Evolutionary conservation across 2,329 filamentous ascomycete species (phyloP).

Genomic region (Monosporascus sp.): DNA sequence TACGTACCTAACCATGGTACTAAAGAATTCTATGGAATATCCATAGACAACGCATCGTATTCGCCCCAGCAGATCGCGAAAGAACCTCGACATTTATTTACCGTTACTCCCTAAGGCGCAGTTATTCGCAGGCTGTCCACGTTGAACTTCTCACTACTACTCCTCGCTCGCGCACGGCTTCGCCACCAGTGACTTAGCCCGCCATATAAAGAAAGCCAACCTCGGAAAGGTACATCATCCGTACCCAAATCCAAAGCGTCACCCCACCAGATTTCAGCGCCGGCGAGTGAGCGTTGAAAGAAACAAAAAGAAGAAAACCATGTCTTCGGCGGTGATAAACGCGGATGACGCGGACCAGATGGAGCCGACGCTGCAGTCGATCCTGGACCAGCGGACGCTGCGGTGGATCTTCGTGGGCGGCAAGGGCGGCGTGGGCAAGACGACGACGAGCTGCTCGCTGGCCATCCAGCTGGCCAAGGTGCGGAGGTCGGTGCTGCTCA

Average conservation of each 20-base stretch:
- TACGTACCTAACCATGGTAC: neutral
- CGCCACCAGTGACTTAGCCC: too few relatives aligned
- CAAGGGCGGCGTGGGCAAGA: slow-evolving; percentile 98
- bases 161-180: too few relatives aligned
- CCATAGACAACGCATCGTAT: neutral
- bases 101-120: too few relatives aligned
- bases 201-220: too few relatives aligned
- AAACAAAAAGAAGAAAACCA: slow-evolving; percentile 9
- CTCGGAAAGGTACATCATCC: too few relatives aligned
- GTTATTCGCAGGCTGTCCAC: too few relatives aligned
- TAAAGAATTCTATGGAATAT: neutral
- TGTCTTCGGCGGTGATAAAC: slow-evolving; percentile 40
- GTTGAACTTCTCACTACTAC: too few relatives aligned
- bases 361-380: slow-evolving; percentile 88
- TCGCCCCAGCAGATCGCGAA: neutral
- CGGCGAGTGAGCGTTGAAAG: too few relatives aligned
- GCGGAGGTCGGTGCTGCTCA: slow-evolving; percentile 91
- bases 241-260: too few relatives aligned
- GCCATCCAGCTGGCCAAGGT: slow-evolving; percentile 95
- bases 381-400: slow-evolving; percentile 90
- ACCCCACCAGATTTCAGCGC: too few relatives aligned
- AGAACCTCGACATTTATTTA: too few relatives aligned
- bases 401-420: slow-evolving; percentile 99
- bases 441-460: slow-evolving; percentile 97
- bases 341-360: slow-evolving; percentile 66